Evolutionary conservation across 1,284 basidiomycete genomes (phyloP).

Genomic region (Apiotrichum laibachii): DNA sequence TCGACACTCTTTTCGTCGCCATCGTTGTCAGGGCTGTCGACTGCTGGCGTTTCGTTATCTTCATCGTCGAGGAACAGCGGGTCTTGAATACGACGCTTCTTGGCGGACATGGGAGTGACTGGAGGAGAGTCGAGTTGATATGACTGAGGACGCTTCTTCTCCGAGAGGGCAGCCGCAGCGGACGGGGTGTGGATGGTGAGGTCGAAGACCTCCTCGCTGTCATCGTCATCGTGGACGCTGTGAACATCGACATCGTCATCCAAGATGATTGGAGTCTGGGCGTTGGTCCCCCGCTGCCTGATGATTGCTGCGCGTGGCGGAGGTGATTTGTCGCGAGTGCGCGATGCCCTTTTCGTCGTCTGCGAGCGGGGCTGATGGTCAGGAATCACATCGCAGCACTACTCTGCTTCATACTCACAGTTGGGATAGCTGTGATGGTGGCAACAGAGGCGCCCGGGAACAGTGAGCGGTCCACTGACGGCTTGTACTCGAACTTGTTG

Average conservation of each 20-base stretch:
- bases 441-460: slow-evolving; percentile 19
- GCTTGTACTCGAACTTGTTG: slow-evolving; percentile 26
- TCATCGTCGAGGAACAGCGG: slow-evolving; percentile 9
- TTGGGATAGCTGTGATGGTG: not conserved
- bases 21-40: not conserved
- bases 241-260: slow-evolving; percentile 17
- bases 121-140: too few species aligned
- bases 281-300: not conserved
- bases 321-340: too few species aligned
- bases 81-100: too few species aligned
- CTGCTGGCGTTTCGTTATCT: not conserved
- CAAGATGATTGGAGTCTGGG: not conserved
- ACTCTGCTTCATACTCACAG: not conserved
- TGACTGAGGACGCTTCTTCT: not conserved
- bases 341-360: too few species aligned
- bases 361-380: too few species aligned
- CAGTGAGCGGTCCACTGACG: slow-evolving; percentile 15
- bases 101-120: too few species aligned
- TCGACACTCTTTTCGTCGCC: not conserved
- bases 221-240: not conserved
- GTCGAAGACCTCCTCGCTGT: too few species aligned
- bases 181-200: too few species aligned
- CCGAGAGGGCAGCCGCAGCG: too few species aligned
- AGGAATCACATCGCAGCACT: not conserved
- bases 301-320: too few species aligned